A percentile compares a stretch with the other conserved stretches of the same genome.
These are phyloP conservation scores for Tylopilus subfusipes DNA, from an alignment of 768 basidiomycete species.

Conservation along the genomic window DNA sequence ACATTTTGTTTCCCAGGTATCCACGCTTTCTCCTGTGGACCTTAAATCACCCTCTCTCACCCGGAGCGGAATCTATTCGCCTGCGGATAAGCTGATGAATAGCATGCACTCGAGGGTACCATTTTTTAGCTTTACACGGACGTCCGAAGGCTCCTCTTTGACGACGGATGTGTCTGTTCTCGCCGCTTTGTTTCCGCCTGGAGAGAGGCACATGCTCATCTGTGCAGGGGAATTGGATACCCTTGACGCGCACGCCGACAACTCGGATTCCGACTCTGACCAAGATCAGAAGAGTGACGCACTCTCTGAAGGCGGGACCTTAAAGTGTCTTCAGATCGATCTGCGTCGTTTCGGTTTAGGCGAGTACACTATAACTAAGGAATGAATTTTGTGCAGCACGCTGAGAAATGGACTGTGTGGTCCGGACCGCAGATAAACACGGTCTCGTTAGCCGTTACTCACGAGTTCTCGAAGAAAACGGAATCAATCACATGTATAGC, in stretches of 20 bases:
- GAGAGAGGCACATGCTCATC: conserved; percentile 70
- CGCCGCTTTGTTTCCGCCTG: conserved; percentile 65
- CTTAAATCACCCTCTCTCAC: conserved; percentile 7
- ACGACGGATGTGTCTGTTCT: conserved; percentile 68
- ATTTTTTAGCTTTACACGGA: conserved; percentile 79
- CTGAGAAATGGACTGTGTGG: conserved; percentile 4
- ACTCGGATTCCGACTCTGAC: conserved; percentile 35
- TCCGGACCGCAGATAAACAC: conserved; percentile 54
- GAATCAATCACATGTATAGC: conserved; percentile 81
- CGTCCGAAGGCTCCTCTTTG: conserved; percentile 71
- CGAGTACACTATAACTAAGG: conserved; percentile 27
- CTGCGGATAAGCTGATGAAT: conserved; percentile 14
- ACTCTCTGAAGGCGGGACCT: conserved; percentile 35
- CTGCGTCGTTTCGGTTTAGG: conserved; percentile 68
- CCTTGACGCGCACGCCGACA: conserved; percentile 39
- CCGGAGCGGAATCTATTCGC: conserved; percentile 9
- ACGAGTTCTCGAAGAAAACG: conserved; percentile 64
- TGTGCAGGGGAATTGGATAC: conserved; percentile 67
- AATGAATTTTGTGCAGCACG: background rate
- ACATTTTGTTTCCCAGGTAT: conserved; percentile 34
- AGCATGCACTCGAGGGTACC: conserved; percentile 39
- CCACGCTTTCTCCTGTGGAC: conserved; percentile 30
- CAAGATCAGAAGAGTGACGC: conserved; percentile 36
- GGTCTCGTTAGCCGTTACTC: conserved; percentile 78
- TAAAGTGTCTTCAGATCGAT: conserved; percentile 76